Evolutionary conservation across 2,329 filamentous ascomycete species (phyloP).

Genomic region (Cytospora schulzeri): DNA sequence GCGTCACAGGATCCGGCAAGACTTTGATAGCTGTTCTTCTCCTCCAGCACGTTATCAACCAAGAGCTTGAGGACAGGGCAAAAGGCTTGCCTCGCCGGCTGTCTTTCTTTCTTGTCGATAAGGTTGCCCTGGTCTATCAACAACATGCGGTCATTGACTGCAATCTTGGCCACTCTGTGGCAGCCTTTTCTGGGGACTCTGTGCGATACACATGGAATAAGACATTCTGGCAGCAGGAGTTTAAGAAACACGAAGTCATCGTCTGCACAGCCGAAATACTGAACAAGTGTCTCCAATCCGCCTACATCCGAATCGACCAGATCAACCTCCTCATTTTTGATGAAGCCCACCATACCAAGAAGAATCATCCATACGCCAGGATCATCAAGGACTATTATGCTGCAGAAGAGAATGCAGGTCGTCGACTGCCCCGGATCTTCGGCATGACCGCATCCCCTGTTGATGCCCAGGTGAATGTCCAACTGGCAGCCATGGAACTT

Average conservation of each 20-base stretch:
- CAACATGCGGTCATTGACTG: slow-evolving; percentile 79
- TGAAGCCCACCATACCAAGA: slow-evolving; percentile 95
- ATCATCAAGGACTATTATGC: slow-evolving; percentile 89
- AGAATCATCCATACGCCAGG: slow-evolving; percentile 84
- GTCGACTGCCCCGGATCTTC: slow-evolving; percentile 71
- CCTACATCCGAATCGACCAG: slow-evolving; percentile 76
- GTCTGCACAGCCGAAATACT: slow-evolving; percentile 93
- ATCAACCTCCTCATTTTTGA: slow-evolving; percentile 94
- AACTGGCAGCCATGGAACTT: slow-evolving; percentile 69
- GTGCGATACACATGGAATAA: slow-evolving; percentile 43
- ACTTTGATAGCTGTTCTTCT: slow-evolving; percentile 93
- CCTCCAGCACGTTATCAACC: slow-evolving; percentile 72
- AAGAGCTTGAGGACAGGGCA: slow-evolving; percentile 72
- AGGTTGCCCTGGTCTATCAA: slow-evolving; percentile 86
- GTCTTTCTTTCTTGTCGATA: slow-evolving; percentile 89
- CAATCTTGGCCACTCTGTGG: slow-evolving; percentile 77
- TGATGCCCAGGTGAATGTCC: slow-evolving; percentile 76
- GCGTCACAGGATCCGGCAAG: slow-evolving; percentile 78
- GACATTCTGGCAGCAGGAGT: slow-evolving; percentile 54
- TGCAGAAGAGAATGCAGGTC: slow-evolving; percentile 32
- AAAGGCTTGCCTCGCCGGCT: slow-evolving; percentile 62
- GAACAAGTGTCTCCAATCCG: slow-evolving; percentile 73
- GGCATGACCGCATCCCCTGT: slow-evolving; percentile 98
- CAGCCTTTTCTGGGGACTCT: slow-evolving; percentile 75
- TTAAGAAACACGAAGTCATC: slow-evolving; percentile 73